Evolutionary conservation across 441 rosid genomes (phyloP).

Genomic region (Breynia disticha): DNA sequence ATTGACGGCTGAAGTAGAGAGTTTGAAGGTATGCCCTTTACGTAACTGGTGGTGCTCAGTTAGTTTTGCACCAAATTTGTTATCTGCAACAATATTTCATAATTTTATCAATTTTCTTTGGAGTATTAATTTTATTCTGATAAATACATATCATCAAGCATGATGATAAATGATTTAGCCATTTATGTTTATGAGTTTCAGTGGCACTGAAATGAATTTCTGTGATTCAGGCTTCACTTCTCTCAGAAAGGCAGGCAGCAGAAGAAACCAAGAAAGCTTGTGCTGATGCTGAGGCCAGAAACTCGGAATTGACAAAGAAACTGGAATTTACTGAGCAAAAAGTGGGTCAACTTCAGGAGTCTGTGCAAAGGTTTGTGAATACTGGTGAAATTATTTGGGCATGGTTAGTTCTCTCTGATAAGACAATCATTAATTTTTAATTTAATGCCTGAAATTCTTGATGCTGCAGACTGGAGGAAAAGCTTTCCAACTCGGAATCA

Average conservation of each 20-base stretch:
- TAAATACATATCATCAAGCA: too few species aligned
- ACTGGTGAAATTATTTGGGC: not conserved
- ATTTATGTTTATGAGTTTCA: too few species aligned
- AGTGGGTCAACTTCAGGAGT: slow-evolving; percentile 93
- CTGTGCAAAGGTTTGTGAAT: slow-evolving; percentile 78
- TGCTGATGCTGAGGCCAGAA: slow-evolving; percentile 56
- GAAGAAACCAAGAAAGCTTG: slow-evolving; percentile 60
- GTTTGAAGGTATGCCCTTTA: slow-evolving; percentile 81
- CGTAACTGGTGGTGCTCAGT: not conserved
- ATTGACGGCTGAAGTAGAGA: slow-evolving; percentile 63
- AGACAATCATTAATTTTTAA: too few species aligned
- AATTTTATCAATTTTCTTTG: too few species aligned
- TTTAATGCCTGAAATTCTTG: slow-evolving; percentile 7
- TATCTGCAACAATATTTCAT: slow-evolving; percentile 2
- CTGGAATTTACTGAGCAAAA: slow-evolving; percentile 68
- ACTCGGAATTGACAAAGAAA: slow-evolving; percentile 62
- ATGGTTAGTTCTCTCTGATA: too few species aligned
- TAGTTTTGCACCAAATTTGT: not conserved
- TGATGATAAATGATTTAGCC: not conserved
- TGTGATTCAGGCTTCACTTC: slow-evolving; percentile 49
- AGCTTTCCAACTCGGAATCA: slow-evolving; percentile 92
- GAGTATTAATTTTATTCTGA: too few species aligned
- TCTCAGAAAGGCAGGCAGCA: slow-evolving; percentile 55
- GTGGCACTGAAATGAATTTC: not conserved
- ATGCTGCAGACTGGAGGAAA: slow-evolving; percentile 75